Evolutionary conservation across 2,329 filamentous ascomycete species (phyloP).

Genomic region (Hypoxylon sp.): DNA sequence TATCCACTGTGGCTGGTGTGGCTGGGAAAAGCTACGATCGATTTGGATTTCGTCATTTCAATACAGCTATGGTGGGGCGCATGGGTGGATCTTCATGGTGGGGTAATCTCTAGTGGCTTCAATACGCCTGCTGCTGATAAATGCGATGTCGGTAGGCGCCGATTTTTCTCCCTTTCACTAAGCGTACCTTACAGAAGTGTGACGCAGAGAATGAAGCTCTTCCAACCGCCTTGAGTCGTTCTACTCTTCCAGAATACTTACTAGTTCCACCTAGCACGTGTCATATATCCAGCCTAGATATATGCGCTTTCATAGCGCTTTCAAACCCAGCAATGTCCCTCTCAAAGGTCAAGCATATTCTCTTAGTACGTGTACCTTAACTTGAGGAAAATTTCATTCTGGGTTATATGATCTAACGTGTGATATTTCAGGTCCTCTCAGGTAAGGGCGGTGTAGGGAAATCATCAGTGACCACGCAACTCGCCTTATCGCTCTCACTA

Average conservation of each 20-base stretch:
- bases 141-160: constrained; percentile 42
- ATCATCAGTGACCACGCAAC: constrained; percentile 96
- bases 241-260: background rate
- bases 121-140: constrained; percentile 41
- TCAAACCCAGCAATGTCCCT: constrained; percentile 69
- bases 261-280: constrained; percentile 10
- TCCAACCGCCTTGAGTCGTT: constrained; percentile 40
- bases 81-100: constrained; percentile 20
- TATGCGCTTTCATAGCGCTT: constrained; percentile 4
- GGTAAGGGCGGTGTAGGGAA: constrained; percentile 99
- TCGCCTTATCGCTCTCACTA: constrained; percentile 89
- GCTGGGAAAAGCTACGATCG: background rate
- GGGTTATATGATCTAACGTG: constrained; percentile 22
- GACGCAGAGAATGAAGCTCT: constrained; percentile 39
- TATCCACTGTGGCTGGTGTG: constrained; percentile 7
- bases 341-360: constrained; percentile 80
- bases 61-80: constrained; percentile 20
- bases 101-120: constrained; percentile 19
- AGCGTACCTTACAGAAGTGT: constrained; percentile 14
- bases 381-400: background rate
- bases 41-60: constrained; percentile 42
- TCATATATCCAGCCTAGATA: background rate
- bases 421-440: constrained; percentile 76
- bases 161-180: constrained; percentile 22
- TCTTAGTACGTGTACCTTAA: constrained; percentile 70